Base-by-base conservation (phyloP, 352 stramenopile species). In the Phytophthora foliorum region DNA sequence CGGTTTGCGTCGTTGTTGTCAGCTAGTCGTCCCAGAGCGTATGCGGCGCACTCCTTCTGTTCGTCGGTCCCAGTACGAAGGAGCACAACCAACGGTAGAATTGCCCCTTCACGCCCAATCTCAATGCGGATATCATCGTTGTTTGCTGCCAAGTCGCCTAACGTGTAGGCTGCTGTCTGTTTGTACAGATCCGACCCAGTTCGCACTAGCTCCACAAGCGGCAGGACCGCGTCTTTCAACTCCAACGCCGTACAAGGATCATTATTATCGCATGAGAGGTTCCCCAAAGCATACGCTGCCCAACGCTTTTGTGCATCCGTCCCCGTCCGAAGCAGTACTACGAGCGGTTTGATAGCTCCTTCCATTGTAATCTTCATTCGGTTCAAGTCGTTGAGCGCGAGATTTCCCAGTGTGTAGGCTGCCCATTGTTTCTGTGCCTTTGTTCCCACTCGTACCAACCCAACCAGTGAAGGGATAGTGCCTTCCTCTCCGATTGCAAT, bases 371-470 rank as follows among this genome's bases (percentile, higher is more conserved):
- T 63, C 3, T 56, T 27, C 11, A 19, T 21, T 17, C 55, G 27
- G 25, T 38, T 46, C 7, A 16, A 32, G 8, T 69, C 24, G 11
- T 19, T 56, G 24, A 44, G 27, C 1, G 52, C 34, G 2, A 69
- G 29, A 21, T 56, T 52, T 8, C 44, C 53, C 0, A 69, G 27
- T 31, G 61, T 49, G 14, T 57, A 63, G 0, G 41, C 38, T 1
- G 32, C 32, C 51, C 45, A 63, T 16, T 49, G 27, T 19, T 63
- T 69, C 17, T 69, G 61, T 45, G 42, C 29, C n/a, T 14, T 16
- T 1, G 46, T 53, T 16, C 53, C 62, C 4, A n/a, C 21, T 58
- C 51, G 58, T 14, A 69, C 34, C 16, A 69, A 27, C 11, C 8
- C 14, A 14, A 64, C 32, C 1, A 69, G 29, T 0, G 42, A 22